Conservation (phyloP, 371 early-diverging fungal genomes). For the Funneliformis caledonium region DNA sequence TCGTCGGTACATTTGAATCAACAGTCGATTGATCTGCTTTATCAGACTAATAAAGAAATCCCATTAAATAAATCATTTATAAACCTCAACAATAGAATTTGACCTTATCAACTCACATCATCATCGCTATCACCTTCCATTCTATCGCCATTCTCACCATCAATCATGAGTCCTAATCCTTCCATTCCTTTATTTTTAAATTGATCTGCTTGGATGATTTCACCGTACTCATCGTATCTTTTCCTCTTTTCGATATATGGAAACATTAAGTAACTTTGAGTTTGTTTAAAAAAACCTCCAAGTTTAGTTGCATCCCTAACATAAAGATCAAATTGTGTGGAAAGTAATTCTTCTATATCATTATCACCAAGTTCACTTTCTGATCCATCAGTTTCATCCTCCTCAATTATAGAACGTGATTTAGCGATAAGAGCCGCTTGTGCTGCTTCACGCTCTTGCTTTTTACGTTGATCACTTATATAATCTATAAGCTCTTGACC, state of each 20-base stretch:
- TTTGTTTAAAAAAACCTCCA: constrained; percentile 81
- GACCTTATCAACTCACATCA: constrained; percentile 41
- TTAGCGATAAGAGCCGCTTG: constrained; percentile 74
- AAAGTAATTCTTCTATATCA: constrained; percentile 49
- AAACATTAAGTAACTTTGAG: constrained; percentile 87
- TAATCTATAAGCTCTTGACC: constrained; percentile 84
- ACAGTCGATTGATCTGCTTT: constrained; percentile 35
- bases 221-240: constrained; percentile 94
- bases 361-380: constrained; percentile 64
- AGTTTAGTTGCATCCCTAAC: constrained; percentile 71
- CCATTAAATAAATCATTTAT: constrained; percentile 48
- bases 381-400: constrained; percentile 67
- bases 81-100: constrained; percentile 28
- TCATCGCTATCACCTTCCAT: constrained; percentile 50
- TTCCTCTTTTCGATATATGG: constrained; percentile 82
- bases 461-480: constrained; percentile 62
- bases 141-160: constrained; percentile 41
- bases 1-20: constrained; percentile 70
- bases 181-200: constrained; percentile 46
- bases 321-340: constrained; percentile 75
- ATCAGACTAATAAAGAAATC: constrained; percentile 40
- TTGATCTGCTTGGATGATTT: constrained; percentile 80
- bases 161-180: constrained; percentile 5
- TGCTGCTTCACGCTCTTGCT: constrained; percentile 74
- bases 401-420: constrained; percentile 72